Evolutionary conservation across 176 grass and related monocot genomes (phyloP).

Genomic region (Phragmites australis): DNA sequence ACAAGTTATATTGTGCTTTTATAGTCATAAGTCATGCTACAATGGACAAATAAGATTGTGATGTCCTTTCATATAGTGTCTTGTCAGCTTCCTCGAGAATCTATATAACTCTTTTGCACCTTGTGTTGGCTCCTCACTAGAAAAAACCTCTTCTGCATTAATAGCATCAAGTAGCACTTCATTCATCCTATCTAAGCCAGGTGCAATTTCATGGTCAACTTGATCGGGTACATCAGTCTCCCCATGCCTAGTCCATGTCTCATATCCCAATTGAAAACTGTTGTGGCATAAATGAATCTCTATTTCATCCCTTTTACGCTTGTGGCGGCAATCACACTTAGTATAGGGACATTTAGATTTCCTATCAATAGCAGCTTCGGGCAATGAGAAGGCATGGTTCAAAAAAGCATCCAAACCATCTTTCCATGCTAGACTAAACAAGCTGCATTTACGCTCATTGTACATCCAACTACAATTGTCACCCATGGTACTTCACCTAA

Average conservation of each 20-base stretch:
- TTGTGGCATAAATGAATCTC: conserved; percentile 15
- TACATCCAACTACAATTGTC: conserved; percentile 17
- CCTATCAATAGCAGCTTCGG: background rate
- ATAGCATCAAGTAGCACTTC: too few species aligned
- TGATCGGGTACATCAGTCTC: too few species aligned
- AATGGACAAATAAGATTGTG: background rate
- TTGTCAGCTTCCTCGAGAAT: conserved; percentile 6
- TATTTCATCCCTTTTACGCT: background rate
- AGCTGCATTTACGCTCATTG: background rate
- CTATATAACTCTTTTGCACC: background rate
- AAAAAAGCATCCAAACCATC: background rate
- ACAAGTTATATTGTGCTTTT: background rate
- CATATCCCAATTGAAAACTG: conserved; percentile 4
- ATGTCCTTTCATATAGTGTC: background rate
- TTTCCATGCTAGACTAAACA: background rate
- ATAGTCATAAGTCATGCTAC: conserved; percentile 5
- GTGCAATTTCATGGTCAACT: too few species aligned
- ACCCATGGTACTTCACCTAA: background rate
- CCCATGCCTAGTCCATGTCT: background rate
- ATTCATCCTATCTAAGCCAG: too few species aligned
- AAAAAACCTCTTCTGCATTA: too few species aligned
- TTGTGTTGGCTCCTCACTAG: conserved; percentile 15
- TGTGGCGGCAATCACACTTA: background rate
- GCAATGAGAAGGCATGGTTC: conserved; percentile 9
- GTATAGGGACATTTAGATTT: conserved; percentile 6